phyloP scores from a whole-genome alignment of 108 stramenopile genomes.

The Nitzschia putrida region DNA sequence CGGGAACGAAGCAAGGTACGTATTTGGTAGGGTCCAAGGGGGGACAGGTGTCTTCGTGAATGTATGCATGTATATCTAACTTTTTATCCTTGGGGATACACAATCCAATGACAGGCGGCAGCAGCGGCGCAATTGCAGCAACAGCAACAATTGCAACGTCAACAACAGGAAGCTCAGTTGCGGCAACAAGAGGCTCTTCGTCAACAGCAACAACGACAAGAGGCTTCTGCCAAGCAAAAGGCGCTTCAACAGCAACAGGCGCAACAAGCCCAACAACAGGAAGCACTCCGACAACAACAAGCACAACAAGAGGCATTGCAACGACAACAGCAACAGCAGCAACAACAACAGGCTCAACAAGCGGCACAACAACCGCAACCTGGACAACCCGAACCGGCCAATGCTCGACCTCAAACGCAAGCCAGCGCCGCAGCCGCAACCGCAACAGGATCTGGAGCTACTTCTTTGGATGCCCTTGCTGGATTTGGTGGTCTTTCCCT shows the following conservation, averaged over 20 bases:
- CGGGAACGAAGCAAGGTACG: conserved; percentile 73
- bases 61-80: conserved; percentile 2
- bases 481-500: conserved; percentile 59
- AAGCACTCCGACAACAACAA: conserved; percentile 56
- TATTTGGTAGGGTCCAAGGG: neutral
- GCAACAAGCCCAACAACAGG: conserved; percentile 62
- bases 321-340: conserved; percentile 49
- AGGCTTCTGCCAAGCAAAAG: conserved; percentile 51
- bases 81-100: neutral
- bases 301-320: conserved; percentile 59
- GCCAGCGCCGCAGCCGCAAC: neutral
- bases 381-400: conserved; percentile 19
- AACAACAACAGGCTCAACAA: conserved; percentile 55
- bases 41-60: conserved; percentile 22
- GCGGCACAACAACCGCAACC: conserved; percentile 40
- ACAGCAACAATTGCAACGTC: conserved; percentile 53
- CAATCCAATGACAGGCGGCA: conserved; percentile 54
- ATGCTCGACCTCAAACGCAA: conserved; percentile 2
- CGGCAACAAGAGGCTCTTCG: conserved; percentile 57
- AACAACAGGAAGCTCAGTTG: conserved; percentile 63
- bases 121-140: conserved; percentile 51
- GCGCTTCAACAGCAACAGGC: conserved; percentile 54
- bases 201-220: conserved; percentile 45
- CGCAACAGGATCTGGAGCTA: conserved; percentile 17
- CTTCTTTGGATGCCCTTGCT: conserved; percentile 45